Conservation (phyloP, 2,329 filamentous ascomycete genomes). For the Colletotrichum somersetense region DNA sequence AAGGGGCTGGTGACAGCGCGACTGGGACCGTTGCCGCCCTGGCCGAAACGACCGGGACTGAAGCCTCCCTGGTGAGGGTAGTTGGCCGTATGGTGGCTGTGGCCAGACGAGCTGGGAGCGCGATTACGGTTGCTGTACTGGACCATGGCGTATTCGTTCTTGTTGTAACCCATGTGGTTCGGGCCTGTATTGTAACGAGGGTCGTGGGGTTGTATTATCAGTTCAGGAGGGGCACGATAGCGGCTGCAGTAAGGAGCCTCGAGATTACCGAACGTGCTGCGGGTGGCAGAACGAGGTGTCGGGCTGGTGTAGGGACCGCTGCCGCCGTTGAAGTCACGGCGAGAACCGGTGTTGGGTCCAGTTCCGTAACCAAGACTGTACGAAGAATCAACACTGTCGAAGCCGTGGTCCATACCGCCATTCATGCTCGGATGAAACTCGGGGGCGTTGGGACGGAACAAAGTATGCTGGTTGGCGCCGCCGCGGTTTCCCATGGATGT, state of each 20-base stretch:
- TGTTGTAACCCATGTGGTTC: constrained; percentile 2
- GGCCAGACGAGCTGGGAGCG: constrained; percentile 12
- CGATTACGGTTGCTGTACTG: constrained; percentile 8
- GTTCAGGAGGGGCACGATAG: constrained; percentile 13
- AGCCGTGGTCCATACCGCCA: constrained; percentile 5
- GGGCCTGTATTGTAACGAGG: neutral
- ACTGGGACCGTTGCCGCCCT: constrained; percentile 20
- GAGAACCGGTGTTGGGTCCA: constrained; percentile 21
- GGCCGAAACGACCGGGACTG: constrained; percentile 16
- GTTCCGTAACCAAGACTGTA: constrained; percentile 24
- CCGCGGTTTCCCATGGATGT: constrained; percentile 36
- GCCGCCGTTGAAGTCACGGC: constrained; percentile 29
- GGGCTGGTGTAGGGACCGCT: constrained; percentile 28
- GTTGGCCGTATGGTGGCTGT: constrained; percentile 20
- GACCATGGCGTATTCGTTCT: constrained; percentile 14
- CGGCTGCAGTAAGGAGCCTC: constrained; percentile 11
- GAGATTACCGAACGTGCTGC: constrained; percentile 15
- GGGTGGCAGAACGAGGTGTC: constrained; percentile 28
- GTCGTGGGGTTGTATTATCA: constrained; percentile 8
- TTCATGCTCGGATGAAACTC: constrained; percentile 49
- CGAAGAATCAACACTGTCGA: constrained; percentile 25
- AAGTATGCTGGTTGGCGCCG: constrained; percentile 22
- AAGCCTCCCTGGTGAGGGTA: constrained; percentile 23
- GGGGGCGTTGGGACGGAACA: constrained; percentile 51
- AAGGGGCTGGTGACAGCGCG: constrained; percentile 17